Evolutionary conservation across 2,329 filamentous ascomycete species (phyloP), one percentile per base, ranked within the genome.

Genomic region (Colletotrichum plurivorum): DNA sequence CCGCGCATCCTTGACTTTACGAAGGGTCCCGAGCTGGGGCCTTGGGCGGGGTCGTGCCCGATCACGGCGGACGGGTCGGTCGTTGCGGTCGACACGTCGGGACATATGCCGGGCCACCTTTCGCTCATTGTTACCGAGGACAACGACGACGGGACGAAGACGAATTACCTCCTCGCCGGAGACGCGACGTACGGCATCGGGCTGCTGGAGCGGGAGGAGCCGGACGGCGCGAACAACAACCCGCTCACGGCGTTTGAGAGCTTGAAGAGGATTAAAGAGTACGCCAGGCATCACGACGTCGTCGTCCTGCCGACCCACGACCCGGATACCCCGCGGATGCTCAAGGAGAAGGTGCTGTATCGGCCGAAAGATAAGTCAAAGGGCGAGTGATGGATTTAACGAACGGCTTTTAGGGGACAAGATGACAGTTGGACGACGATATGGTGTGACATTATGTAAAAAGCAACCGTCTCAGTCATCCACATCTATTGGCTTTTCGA

Each of bases 91-190:
- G 74, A 77, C 52, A 80, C 78, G 5, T 76, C 78, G 12, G 78
- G 78, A 7, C 78, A 80, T 63, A 76, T 79, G 5, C 75, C 75
- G 2, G 78, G 78, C 0, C 78, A 80, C 62, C 69, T 79, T 10
- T 75, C 75, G 6, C 22, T 80, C 46, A 63, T 79, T 15, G 62
- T 69, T 0, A 36, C 49, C 12, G 67, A 55, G 4, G 67, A 67
- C 13, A 66, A 61, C 22, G 62, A 56, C 3, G 67, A 69, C 9
- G 67, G 67, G 49, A 69, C 62, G 16, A 67, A 41, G 67, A 72
- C 67, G 51, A 77, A 67, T 16, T 78, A 77, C 51, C 69, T 78
- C 5, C 71, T 78, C 18, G 70, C 76, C 1, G 75, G 76, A 0
- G 77, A 80, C 63, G 76, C 78, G 20, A 78, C 76, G 7, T 80